Evolutionary conservation across 2,329 filamentous ascomycete genomes (phyloP).

Genomic region (Claviceps arundinis): DNA sequence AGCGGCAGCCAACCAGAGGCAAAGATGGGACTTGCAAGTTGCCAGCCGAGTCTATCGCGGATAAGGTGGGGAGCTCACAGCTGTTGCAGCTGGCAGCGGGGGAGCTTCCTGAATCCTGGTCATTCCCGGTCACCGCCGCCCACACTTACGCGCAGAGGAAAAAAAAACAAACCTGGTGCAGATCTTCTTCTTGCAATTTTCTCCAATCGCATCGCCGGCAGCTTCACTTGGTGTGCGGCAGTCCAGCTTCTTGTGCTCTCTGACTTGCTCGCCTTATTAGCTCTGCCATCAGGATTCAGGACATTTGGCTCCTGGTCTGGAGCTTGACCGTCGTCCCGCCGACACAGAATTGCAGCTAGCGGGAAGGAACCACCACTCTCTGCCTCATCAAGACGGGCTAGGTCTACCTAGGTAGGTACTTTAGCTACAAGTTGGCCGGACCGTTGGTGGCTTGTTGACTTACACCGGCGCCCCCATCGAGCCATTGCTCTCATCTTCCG

Average conservation of each 20-base stretch:
- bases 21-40: not conserved
- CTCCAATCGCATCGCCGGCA: not conserved
- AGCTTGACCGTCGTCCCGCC: not conserved
- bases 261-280: too few species aligned
- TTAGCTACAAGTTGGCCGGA: not conserved
- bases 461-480: slow-evolving; percentile 2
- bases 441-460: slow-evolving; percentile 4
- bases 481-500: not conserved
- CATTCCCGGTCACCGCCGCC: not conserved
- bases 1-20: not conserved
- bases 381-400: too few species aligned
- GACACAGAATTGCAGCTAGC: not conserved
- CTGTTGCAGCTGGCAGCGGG: not conserved
- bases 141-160: not conserved
- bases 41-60: not conserved
- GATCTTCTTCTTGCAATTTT: not conserved
- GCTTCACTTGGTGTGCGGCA: not conserved
- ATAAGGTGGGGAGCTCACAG: not conserved
- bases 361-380: slow-evolving; percentile 1
- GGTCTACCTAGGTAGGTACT: too few species aligned
- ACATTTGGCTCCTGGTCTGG: not conserved
- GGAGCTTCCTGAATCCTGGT: not conserved
- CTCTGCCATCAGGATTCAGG: too few species aligned
- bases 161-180: not conserved
- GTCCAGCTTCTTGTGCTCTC: too few species aligned